Base-by-base conservation (phyloP, 176 grass and related monocot genomes). In the Pharus latifolius region DNA sequence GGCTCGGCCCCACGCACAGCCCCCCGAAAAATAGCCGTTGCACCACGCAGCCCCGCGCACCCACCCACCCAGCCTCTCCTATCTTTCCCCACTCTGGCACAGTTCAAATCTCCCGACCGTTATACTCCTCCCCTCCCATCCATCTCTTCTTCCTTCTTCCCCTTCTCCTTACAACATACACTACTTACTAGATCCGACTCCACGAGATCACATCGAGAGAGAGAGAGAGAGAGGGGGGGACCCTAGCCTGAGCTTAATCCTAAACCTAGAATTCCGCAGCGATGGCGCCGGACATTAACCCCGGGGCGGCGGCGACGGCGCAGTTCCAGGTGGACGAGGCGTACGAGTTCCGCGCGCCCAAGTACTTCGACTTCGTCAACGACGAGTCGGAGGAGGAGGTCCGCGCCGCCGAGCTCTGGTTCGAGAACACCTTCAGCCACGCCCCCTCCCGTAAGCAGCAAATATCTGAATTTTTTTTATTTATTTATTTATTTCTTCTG, bases 291-390 rank as follows among this genome's bases (percentile, higher is more conserved):
- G 81, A 89, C 11, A 43, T 61, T 49, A 67, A 65, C 29, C 61
- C 31, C 28, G 77, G 30, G 69, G 51, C 69, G 62, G 64, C 26
- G 56, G 22, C 51, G 32, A 34, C 51, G 60, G 49, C 24, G 81
- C 63, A 30, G 49, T 28, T 65, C 25, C 84, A 74, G 75, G 49
- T 94, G 27, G 87, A 99, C 55, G 76, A 88, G 64, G 54, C 59
- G 6, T 99, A 99, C 76, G 96, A 99, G 76, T 99, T 95, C 76
- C 74, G 68, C 31, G 96, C 96, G 23, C 96, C 96, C 4, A 82
- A 30, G 52, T 99, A 82, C 87, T 99, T 95, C 67, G 87, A 99
- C 65, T 95, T 99, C 76, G 25, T 69, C 63, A 53, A 49, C 63
- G 79, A 86, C 14, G 96, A 99, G 69, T 88, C 84, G 28, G 75